Evolutionary conservation across 2,329 filamentous ascomycete genomes (phyloP).

Genomic region (Venturia aucupariae): DNA sequence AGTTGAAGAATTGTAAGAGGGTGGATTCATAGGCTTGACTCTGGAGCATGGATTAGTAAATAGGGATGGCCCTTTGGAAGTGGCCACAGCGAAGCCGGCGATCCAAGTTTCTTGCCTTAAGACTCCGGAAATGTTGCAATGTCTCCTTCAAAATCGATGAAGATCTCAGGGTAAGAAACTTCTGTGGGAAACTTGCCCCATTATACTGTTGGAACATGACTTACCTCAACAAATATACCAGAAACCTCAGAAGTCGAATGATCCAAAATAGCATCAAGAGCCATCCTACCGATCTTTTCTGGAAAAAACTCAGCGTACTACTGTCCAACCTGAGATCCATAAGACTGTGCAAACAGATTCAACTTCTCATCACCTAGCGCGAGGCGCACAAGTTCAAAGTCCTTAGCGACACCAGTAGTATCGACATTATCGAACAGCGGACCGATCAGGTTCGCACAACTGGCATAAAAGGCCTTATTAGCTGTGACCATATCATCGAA

Average conservation of each 20-base stretch:
- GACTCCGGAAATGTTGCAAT: no score
- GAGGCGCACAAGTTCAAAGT: conserved; percentile 28
- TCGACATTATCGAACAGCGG: conserved; percentile 34
- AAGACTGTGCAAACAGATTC: conserved; percentile 35
- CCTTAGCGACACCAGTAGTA: conserved; percentile 27
- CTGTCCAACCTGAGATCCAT: conserved; percentile 36
- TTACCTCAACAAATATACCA: neutral
- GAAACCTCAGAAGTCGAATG: neutral
- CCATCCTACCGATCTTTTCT: conserved; percentile 26
- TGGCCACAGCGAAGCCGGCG: no score
- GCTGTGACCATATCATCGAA: conserved; percentile 30
- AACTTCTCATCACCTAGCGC: conserved; percentile 29
- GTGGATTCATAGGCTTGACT: no score
- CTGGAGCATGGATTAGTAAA: no score
- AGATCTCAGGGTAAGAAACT: no score
- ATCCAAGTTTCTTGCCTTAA: no score
- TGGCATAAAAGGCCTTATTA: conserved; percentile 32
- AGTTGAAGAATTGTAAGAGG: no score
- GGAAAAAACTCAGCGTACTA: conserved; percentile 38
- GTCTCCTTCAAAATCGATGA: conserved; percentile 19
- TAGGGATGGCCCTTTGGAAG: no score
- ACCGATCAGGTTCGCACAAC: conserved; percentile 32
- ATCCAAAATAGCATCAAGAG: no score
- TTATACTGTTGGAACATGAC: neutral
- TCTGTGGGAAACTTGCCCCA: no score